These are phyloP conservation scores for Ophioceras dolichostomum DNA, from an alignment of 2,329 filamentous ascomycete genomes.

Conservation along the genomic window DNA sequence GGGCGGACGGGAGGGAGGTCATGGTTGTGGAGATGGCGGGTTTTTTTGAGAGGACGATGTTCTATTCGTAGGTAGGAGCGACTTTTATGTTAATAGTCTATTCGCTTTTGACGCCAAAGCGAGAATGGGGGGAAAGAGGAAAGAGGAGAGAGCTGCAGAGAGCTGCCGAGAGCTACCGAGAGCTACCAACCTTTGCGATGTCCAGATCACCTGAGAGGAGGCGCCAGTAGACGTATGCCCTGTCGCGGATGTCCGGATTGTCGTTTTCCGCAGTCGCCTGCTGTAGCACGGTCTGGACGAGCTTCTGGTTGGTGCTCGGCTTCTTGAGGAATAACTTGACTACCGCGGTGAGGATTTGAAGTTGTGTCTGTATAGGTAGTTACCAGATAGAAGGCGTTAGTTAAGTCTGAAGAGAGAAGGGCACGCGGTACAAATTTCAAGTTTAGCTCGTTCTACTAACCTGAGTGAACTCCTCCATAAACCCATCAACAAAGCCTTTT, in stretches of 20 bases:
- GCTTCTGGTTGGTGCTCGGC: slow-evolving; percentile 75
- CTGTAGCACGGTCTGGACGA: slow-evolving; percentile 92
- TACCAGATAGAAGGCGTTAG: not conserved
- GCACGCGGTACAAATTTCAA: too few relatives aligned
- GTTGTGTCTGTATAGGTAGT: slow-evolving; percentile 56
- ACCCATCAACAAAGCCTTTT: slow-evolving; percentile 80
- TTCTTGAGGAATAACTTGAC: slow-evolving; percentile 98
- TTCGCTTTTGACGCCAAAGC: too few relatives aligned
- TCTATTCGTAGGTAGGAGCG: slow-evolving; percentile 34
- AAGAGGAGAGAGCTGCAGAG: not conserved
- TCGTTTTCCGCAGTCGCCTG: slow-evolving; percentile 88
- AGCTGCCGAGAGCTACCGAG: too few relatives aligned
- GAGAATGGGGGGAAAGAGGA: not conserved
- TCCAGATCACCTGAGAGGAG: slow-evolving; percentile 84
- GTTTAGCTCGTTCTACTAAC: too few relatives aligned
- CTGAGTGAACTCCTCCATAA: slow-evolving; percentile 94
- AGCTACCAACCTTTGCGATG: slow-evolving; percentile 59
- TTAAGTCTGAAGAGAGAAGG: too few relatives aligned
- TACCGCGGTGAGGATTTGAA: slow-evolving; percentile 93
- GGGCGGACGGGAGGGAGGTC: slow-evolving; percentile 67
- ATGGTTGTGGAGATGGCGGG: slow-evolving; percentile 92
- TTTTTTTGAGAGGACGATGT: slow-evolving; percentile 85
- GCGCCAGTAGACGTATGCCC: slow-evolving; percentile 98
- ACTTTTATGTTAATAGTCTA: too few relatives aligned
- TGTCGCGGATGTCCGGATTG: slow-evolving; percentile 92